Evolutionary conservation across 768 basidiomycete species (phyloP).

Genomic region (Galerina marginata): DNA sequence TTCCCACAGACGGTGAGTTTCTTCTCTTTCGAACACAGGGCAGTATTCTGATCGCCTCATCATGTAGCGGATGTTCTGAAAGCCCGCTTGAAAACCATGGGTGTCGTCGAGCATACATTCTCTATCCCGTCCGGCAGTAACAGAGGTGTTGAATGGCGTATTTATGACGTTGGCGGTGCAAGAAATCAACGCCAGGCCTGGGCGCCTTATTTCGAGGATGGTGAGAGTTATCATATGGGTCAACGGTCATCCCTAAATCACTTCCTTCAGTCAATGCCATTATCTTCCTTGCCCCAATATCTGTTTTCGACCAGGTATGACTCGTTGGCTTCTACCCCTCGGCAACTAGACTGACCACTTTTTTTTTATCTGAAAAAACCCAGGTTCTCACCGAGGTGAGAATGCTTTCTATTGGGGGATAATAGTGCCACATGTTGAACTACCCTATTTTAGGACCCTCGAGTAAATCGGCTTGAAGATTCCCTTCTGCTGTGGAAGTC

Average conservation of each 20-base stretch:
- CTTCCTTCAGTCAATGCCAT: conserved; percentile 73
- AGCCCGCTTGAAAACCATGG: conserved; percentile 82
- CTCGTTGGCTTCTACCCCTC: conserved; percentile 2
- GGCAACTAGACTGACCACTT: conserved; percentile 10
- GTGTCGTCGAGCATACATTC: conserved; percentile 82
- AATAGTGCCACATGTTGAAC: conserved; percentile 7
- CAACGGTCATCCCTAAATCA: conserved; percentile 3
- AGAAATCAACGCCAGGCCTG: conserved; percentile 84
- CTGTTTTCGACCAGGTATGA: conserved; percentile 77
- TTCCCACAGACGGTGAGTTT: conserved; percentile 72
- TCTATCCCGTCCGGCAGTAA: conserved; percentile 61
- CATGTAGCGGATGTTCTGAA: conserved; percentile 74
- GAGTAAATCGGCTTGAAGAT: conserved; percentile 81
- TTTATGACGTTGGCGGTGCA: conserved; percentile 87
- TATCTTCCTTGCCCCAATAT: conserved; percentile 88
- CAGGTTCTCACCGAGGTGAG: conserved; percentile 72
- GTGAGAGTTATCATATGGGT: conserved; percentile 42
- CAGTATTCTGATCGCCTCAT: conserved; percentile 6
- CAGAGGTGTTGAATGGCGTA: conserved; percentile 73
- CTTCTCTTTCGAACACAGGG: conserved; percentile 9
- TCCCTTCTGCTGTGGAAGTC: conserved; percentile 77
- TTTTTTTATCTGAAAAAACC: not conserved
- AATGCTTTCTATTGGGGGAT: conserved; percentile 13
- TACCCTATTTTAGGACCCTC: conserved; percentile 58
- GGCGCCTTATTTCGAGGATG: conserved; percentile 89